Base-by-base conservation (phyloP, 768 basidiomycete genomes). In the Leucocoprinus sp. region DNA sequence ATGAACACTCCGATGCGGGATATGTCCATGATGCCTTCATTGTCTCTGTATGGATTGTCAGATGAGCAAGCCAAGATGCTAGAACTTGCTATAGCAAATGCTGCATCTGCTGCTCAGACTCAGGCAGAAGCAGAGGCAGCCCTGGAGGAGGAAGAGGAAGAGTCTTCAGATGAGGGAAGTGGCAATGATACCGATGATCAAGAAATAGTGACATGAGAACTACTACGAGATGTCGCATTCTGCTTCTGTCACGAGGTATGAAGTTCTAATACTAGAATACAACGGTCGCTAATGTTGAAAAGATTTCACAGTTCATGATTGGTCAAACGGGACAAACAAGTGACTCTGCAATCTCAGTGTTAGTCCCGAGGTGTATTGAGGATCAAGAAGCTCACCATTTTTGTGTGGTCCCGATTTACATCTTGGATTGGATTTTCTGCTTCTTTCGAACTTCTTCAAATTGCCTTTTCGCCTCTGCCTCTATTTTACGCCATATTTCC, bases 61-160 rank as follows among this genome's bases (percentile, higher is more conserved):
- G 80, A 80, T 39, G 83, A 85, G 51, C 85, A 87, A 60, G 71
- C 81, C 3, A 74, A 70, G 48, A 59, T 82, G 51, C 65, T 88
- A 12, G 82, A 86, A 57, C 72, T 79, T 50, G 84, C 84, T 0
- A 85, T 88, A 39, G 79, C 81, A 21, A 82, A 71, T 54, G 84
- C 84, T 1, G 80, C 85, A 8, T 75, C 75, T 27, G 82, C 81
- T 24, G 84, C 84, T 1, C 83, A 84, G 52, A 80, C 82, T 15
- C 83, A 84, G 54, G 84, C 84, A 0, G 84, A 87, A 52, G 85
- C 84, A 0, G 83, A 87, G 52, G 83, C 84, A 2, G 82, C 81
- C 0, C 57, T 82, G 43, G 84, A 85, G 57, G 84, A 84, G 49
- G 78, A 76, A 28, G 79, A 81, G 8, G 71, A 68, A 1, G 66